phyloP scores from a whole-genome alignment of 2,329 filamentous ascomycete species.

The Pseudopyrenochaeta lycopersici region DNA sequence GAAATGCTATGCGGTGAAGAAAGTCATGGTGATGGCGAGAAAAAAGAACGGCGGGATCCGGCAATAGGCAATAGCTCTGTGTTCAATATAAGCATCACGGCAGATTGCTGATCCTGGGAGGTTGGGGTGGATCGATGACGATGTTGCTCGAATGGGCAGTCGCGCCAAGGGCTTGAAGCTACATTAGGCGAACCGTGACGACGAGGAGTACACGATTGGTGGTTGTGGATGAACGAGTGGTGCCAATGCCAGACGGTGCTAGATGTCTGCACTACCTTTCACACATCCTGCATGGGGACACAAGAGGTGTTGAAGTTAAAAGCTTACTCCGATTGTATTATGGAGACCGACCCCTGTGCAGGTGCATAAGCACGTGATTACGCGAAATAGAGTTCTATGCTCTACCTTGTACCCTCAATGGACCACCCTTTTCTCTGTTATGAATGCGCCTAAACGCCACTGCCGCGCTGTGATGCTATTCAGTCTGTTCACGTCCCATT shows the following conservation, averaged over 20 bases:
- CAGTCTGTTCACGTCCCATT: slow-evolving; percentile 31
- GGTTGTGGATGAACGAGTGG: too few relatives aligned
- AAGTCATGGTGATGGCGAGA: not conserved
- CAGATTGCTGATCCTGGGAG: slow-evolving; percentile 6
- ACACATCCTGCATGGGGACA: too few relatives aligned
- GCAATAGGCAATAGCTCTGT: not conserved
- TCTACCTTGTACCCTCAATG: slow-evolving; percentile 18
- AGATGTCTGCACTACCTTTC: too few relatives aligned
- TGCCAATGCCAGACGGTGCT: too few relatives aligned
- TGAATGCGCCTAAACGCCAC: slow-evolving; percentile 34
- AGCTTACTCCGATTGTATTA: slow-evolving; percentile 9
- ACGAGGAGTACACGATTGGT: not conserved
- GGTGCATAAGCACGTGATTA: slow-evolving; percentile 18
- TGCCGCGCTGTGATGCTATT: slow-evolving; percentile 37
- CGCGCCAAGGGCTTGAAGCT: slow-evolving; percentile 3
- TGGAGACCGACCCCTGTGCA: not conserved
- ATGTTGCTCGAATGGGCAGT: slow-evolving; percentile 6
- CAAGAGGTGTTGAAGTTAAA: not conserved
- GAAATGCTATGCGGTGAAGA: not conserved
- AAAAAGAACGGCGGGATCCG: not conserved
- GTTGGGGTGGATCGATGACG: slow-evolving; percentile 18
- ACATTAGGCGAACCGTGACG: not conserved
- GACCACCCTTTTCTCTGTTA: slow-evolving; percentile 15
- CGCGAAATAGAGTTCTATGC: not conserved
- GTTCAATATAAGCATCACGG: slow-evolving; percentile 4